Evolutionary conservation across 2,329 filamentous ascomycete genomes (phyloP).

Genomic region (Aspergillus japonicus): DNA sequence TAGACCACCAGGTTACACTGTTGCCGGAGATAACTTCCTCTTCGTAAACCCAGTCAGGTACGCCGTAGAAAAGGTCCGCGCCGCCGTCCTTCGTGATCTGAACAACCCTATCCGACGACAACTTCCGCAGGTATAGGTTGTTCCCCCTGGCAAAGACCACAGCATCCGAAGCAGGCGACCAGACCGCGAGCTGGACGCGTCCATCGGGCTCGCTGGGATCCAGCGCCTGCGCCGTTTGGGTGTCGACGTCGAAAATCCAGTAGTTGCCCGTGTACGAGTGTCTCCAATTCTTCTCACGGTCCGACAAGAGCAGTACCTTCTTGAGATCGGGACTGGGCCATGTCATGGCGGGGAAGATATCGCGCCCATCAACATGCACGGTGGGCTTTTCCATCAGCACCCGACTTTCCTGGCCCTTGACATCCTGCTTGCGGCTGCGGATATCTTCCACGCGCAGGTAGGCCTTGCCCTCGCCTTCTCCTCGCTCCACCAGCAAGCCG

Average conservation of each 20-base stretch:
- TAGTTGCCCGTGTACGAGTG: constrained; percentile 85
- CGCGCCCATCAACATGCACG: constrained; percentile 61
- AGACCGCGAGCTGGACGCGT: constrained; percentile 78
- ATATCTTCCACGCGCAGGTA: constrained; percentile 89
- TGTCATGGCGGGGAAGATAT: constrained; percentile 59
- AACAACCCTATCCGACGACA: constrained; percentile 59
- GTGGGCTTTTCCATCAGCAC: constrained; percentile 70
- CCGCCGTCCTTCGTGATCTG: constrained; percentile 86
- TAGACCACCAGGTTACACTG: constrained; percentile 92
- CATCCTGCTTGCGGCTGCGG: constrained; percentile 52
- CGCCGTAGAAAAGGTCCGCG: constrained; percentile 85
- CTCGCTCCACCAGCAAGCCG: constrained; percentile 75
- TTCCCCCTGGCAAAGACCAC: constrained; percentile 89
- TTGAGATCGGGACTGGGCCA: constrained; percentile 81
- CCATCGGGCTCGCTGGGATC: constrained; percentile 65
- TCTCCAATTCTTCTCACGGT: constrained; percentile 75
- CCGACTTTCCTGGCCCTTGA: constrained; percentile 53
- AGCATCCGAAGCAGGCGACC: constrained; percentile 84
- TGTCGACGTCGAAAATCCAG: constrained; percentile 87
- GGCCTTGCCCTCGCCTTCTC: constrained; percentile 59
- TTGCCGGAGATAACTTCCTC: constrained; percentile 77
- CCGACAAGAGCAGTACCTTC: constrained; percentile 78
- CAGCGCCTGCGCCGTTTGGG: constrained; percentile 73
- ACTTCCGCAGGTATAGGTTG: constrained; percentile 78
- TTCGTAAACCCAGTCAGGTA: constrained; percentile 97